These are phyloP conservation scores for Magnolia changhungtana DNA, from an alignment of 164 flowering plant species.

Conservation along the genomic window DNA sequence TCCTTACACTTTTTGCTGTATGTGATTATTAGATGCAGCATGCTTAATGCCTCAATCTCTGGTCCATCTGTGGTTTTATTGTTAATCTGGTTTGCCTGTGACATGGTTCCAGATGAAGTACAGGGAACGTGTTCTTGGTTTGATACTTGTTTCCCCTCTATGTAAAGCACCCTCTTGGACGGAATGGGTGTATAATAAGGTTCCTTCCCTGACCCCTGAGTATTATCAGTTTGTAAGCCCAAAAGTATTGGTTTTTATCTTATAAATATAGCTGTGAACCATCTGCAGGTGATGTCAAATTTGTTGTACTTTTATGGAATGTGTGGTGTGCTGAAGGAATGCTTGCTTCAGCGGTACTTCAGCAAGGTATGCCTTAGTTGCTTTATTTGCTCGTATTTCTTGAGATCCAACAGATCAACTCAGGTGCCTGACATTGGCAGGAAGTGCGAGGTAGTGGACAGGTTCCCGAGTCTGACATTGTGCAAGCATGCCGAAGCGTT, in stretches of 20 bases:
- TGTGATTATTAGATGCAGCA: slow-evolving; percentile 10
- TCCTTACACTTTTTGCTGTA: slow-evolving; percentile 61
- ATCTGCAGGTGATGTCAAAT: slow-evolving; percentile 71
- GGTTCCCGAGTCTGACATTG: slow-evolving; percentile 73
- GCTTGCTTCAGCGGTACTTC: slow-evolving; percentile 74
- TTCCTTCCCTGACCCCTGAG: slow-evolving; percentile 3
- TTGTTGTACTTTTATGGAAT: slow-evolving; percentile 84
- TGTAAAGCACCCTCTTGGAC: slow-evolving; percentile 75
- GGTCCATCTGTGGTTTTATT: background rate
- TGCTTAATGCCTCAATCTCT: background rate
- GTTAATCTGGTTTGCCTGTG: background rate
- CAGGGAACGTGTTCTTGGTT: slow-evolving; percentile 59
- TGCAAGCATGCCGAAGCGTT: slow-evolving; percentile 81
- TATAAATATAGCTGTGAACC: background rate
- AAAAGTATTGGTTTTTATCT: background rate
- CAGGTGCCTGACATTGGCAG: slow-evolving; percentile 27
- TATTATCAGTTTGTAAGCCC: background rate
- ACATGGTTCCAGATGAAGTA: slow-evolving; percentile 47
- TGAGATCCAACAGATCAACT: background rate
- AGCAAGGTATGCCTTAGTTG: slow-evolving; percentile 56
- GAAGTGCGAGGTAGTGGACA: slow-evolving; percentile 68
- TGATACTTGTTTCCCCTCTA: slow-evolving; percentile 69
- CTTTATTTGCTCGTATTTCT: background rate
- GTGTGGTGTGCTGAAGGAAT: slow-evolving; percentile 76
- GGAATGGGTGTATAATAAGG: slow-evolving; percentile 75